Base-by-base conservation (phyloP, 2,329 filamentous ascomycete genomes). In the Aspergillus phoenicis region DNA sequence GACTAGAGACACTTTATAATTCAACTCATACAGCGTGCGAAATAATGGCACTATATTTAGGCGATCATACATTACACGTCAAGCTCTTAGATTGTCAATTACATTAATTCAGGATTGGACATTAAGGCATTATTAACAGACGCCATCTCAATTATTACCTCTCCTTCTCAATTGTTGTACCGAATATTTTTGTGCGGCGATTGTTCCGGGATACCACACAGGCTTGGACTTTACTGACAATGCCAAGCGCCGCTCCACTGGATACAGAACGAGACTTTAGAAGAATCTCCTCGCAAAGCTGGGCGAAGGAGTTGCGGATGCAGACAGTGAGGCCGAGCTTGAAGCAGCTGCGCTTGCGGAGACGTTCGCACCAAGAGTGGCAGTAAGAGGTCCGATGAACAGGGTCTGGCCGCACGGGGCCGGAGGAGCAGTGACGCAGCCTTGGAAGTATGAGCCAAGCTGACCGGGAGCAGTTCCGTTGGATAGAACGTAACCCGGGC, bases 371-470 rank as follows among this genome's bases (percentile, higher is more conserved):
- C 58, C 62, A 17, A 66, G 43, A n/a, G 64, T 69, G 36, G 63
- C 71, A 28, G 62, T 61, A 28, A 72, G 57, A 13, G 68, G 66
- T 1, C 69, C 70, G 26, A 73, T 68, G 11, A 51, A 60, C 24
- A 72, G 52, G 20, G 47, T 22, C 55, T 67, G 47, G 4, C 69
- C 70, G 26, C 70, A 71, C 0, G 68, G 69, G 26, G 48, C 59
- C 5, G 60, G 8, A 2, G 71, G 71, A 8, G 67, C 61, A 20
- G 63, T 56, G 8, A 72, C 67, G 20, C 71, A 73, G 20, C 57
- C 59, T 13, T 58, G 47, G 52, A 73, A 53, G 58, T 66, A 72
- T 26, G 52, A 26, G 15, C 71, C 71, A 3, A 73, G 63, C 41
- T 64, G 64, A 8, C 71, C 71, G 17, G 67, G 63, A 45, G 65